Evolutionary conservation across 164 flowering plant species (phyloP), one percentile per base, ranked within the genome.

Genomic region (Cinnamomum micranthum): DNA sequence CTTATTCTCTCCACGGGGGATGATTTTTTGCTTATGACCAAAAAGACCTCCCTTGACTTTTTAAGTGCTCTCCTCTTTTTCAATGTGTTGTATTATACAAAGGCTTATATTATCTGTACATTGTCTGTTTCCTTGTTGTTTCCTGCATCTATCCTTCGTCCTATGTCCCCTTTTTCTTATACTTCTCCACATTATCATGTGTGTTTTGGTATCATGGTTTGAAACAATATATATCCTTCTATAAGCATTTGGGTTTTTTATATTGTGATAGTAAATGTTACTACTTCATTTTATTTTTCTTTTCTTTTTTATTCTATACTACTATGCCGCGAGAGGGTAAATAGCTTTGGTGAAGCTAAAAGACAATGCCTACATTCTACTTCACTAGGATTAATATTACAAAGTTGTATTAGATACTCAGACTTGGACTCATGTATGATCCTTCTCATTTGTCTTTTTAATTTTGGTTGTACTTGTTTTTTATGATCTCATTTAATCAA

Each of bases 1-100:
- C 76, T 75, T 85, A 83, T 81, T 83, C 82, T 77, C 73, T 79
- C 73, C 73, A 78, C 77, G 71, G 73, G 76, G 73, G 52, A 41
- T 35, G 60, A 69, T 50, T 25, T 41, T 20, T 71, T 77, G 62
- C 77, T 77, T 78, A 77, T 76, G 78, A 78, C 81, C 80, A 77
- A 75, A 80, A 83, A 75, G 82, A 41, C 75, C 66, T 69, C 52
- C 67, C 76, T 78, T 76, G 75, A 80, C 80, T 80, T 55, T 41
- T 55, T 80, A 9, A 75, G 77, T 76, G 77, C 80, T 76, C 75
- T 68, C 41, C 66, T 81, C 79, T 74, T 73, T 75, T 67, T 24
- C 3, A 66, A 12, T 31, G 2, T 50, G 64, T 33, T 25, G 24
- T 6, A 65, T 59, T 33, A 19, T 5, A 15, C 63, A 50, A 17